Base-by-base conservation (phyloP, 208 protist genomes). In the Leishmania aethiopica region DNA sequence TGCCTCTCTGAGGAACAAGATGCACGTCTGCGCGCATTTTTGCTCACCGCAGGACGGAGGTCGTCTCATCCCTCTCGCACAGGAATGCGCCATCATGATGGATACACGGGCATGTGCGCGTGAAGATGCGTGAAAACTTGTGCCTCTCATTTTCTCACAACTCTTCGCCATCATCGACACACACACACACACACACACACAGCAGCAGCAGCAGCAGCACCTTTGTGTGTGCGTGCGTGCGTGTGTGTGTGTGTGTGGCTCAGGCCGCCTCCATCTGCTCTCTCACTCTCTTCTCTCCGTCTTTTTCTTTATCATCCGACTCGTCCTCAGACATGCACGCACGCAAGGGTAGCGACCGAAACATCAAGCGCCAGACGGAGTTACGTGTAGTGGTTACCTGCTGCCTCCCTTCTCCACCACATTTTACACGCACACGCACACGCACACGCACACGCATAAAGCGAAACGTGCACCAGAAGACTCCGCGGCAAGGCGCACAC, bases 301-400 rank as follows among this genome's bases (percentile, higher is more conserved):
- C 2, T 59, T 22, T 81, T 13, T 47, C 57, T 3, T 76, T 51
- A 22, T 35, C 45, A 40, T 59, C 11, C n/a, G 19, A 51, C 7
- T 69, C 51, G 77, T 80, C 67, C 67, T 49, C 40, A 51, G 40
- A 51, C 49, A 77, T 83, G 57, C 40, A 82, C 71, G 79, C 47
- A 84, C 60, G 62, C 77, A 75, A 19, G 19, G 32, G 25, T 40
- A 28, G 66, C 5, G 66, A 45, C 2, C 62, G 59, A n/a, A 32
- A 64, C 28, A 64, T 19, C 28, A 32, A 64, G 11, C 25, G 3
- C 22, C 59, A 64, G 28, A 64, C 8, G 28, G 22, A 32, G 22
- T 64, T 32, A 25, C 59, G 59, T 64, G 59, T 17, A 17, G 59
- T 64, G 59, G 28, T 28, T 64, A 64, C 28, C 28, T 25, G 22